phyloP scores from a whole-genome alignment of 441 rosid species.

The Daphne laureola region DNA sequence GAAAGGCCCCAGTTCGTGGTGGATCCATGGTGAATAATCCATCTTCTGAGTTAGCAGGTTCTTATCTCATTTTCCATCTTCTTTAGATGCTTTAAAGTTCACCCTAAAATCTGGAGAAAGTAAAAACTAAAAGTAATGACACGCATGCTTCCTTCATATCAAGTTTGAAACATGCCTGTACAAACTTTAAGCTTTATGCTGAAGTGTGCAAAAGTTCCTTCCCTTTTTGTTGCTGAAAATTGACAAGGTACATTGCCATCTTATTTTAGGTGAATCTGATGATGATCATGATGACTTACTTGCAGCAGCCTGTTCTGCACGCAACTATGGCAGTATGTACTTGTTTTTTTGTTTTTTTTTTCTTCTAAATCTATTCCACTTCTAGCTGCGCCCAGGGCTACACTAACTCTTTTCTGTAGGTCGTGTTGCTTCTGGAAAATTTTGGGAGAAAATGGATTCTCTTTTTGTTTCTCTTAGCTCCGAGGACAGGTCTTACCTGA shows the following conservation, averaged over 20 bases:
- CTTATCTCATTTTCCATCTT: neutral
- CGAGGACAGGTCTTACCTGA: slow-evolving; percentile 60
- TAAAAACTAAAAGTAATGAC: too few relatives aligned
- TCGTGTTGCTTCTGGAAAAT: slow-evolving; percentile 59
- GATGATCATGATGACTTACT: slow-evolving; percentile 81
- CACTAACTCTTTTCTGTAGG: slow-evolving; percentile 33
- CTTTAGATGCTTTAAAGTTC: too few relatives aligned
- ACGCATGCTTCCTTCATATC: neutral
- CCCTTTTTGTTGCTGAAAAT: slow-evolving; percentile 5
- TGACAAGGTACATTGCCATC: slow-evolving; percentile 10
- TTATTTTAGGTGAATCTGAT: slow-evolving; percentile 69
- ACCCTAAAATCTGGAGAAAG: too few relatives aligned
- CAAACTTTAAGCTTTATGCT: slow-evolving; percentile 1
- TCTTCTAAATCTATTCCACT: neutral
- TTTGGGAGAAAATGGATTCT: slow-evolving; percentile 90
- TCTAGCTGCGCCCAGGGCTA: neutral
- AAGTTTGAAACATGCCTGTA: slow-evolving; percentile 6
- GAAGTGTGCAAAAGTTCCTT: neutral
- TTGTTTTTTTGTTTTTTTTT: slow-evolving; percentile 10
- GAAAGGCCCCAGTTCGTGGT: slow-evolving; percentile 51
- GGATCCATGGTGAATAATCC: slow-evolving; percentile 35
- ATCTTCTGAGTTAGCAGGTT: slow-evolving; percentile 66
- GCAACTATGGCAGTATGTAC: slow-evolving; percentile 55
- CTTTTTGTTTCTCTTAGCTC: slow-evolving; percentile 48
- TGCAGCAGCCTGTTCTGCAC: slow-evolving; percentile 80